A percentile compares a stretch with the other conserved stretches of the same genome.
Evolutionary conservation across 2,329 filamentous ascomycete species (phyloP).

Genomic region (Bipolaris gigantea): DNA sequence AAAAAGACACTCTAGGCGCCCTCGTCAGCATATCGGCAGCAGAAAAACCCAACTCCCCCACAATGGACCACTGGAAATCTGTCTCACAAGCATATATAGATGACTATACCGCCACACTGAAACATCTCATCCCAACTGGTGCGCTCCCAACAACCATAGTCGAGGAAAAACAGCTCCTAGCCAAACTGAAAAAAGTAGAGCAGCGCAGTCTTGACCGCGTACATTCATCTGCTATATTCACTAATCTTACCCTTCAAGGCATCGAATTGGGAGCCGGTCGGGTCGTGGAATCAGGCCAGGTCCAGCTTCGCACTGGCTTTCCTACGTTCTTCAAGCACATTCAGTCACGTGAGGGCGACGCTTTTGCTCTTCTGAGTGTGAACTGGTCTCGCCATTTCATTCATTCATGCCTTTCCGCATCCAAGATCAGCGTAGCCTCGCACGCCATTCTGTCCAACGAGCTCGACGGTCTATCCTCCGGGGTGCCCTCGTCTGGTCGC

Average conservation of each 20-base stretch:
- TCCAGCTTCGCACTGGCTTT: constrained; percentile 46
- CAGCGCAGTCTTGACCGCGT: constrained; percentile 47
- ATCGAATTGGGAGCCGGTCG: constrained; percentile 30
- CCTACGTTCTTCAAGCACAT: constrained; percentile 34
- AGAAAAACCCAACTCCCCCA: constrained; percentile 24
- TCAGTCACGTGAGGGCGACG: constrained; percentile 6
- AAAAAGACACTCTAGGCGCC: constrained; percentile 49
- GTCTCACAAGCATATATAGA: constrained; percentile 47
- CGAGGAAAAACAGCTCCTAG: constrained; percentile 46
- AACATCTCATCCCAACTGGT: constrained; percentile 28
- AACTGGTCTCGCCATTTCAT: constrained; percentile 54
- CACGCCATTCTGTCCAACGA: constrained; percentile 26
- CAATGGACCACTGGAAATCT: constrained; percentile 39
- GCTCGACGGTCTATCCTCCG: constrained; percentile 20
- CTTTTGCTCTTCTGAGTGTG: constrained; percentile 48
- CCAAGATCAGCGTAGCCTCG: background rate
- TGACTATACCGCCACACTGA: constrained; percentile 45
- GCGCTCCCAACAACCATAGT: constrained; percentile 33
- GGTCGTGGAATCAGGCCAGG: constrained; percentile 33
- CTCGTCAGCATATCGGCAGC: constrained; percentile 46
- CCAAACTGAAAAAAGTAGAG: constrained; percentile 45
- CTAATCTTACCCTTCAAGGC: constrained; percentile 37
- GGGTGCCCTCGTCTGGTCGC: constrained; percentile 19
- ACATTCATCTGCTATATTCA: constrained; percentile 45
- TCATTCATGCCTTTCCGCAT: constrained; percentile 25